These are phyloP conservation scores for Rhizophagus sp. DNA, from an alignment of 192 early-diverging fungal species.

Conservation along the genomic window DNA sequence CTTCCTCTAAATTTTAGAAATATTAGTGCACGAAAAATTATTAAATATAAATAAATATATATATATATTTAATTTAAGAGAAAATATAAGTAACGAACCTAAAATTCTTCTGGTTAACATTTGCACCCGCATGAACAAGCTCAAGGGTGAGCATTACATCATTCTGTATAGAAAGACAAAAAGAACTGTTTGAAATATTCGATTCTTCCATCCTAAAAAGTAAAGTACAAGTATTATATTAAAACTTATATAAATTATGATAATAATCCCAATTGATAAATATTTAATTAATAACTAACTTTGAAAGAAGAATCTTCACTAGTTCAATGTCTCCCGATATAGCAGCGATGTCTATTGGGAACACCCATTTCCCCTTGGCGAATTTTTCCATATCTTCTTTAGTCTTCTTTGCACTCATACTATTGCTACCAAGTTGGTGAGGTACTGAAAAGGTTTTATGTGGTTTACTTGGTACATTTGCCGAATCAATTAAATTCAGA, in stretches of 20 bases:
- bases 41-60: no score
- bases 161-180: constrained; percentile 40
- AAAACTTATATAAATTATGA: not conserved
- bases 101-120: constrained; percentile 41
- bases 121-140: constrained; percentile 38
- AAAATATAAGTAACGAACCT: constrained; percentile 3
- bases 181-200: constrained; percentile 30
- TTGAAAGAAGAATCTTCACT: constrained; percentile 1
- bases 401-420: not conserved
- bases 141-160: constrained; percentile 46
- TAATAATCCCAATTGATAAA: not conserved
- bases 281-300: not conserved
- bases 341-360: constrained; percentile 21
- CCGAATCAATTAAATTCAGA: not conserved
- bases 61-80: not conserved
- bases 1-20: constrained; percentile 45
- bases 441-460: constrained; percentile 5
- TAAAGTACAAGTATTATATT: not conserved
- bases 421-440: not conserved
- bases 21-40: no score
- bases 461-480: constrained; percentile 15
- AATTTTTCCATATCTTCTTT: not conserved
- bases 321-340: constrained; percentile 1
- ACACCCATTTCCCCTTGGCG: not conserved
- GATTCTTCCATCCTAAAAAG: constrained; percentile 39